Evolutionary conservation across 768 basidiomycete species (phyloP), one percentile per base, ranked within the genome.

Genomic region (Termitomyces sp.): DNA sequence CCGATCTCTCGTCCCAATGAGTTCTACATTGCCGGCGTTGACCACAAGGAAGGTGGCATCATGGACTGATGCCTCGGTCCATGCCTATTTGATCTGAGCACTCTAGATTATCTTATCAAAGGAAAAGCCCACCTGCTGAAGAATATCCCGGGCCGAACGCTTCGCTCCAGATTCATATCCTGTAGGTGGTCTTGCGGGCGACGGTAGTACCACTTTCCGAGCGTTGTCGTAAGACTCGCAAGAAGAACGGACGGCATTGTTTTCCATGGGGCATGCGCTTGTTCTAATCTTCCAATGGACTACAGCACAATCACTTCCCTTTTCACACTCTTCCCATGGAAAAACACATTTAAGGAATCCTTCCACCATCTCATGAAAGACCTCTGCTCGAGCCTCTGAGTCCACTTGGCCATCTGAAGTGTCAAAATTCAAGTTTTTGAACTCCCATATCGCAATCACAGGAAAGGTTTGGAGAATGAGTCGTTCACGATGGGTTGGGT

Each of bases 301-400:
- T 39, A 51, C 7, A 0, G n/a, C 27, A 4, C 46, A 55, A 3
- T 55, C 25, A 2, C n/a, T 5, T 39, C 46, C 46, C 23, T 40
- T 27, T 43, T 55, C 54, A 5, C 54, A 55, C 8, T 12, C 44
- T 55, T 21, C 46, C 54, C 54, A 55, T 12, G 46, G 46, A 34
- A 55, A 55, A 5, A 21, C 5, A 3, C 46, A 21, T 17, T 25
- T n/a, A 3, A 41, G 28, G 32, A 47, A 55, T 28, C 25, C 34
- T 17, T 48, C 32, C 11, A 41, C 28, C 23, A 55, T 48, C 11
- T 41, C 44, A 40, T 30, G 2, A 28, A 55, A 48, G 11, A 35
- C 25, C 17, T 30, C 8, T 27, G 41, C 28, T 34, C 34, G 41
- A 16, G 7, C 28, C 28, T 23, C 3, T 1, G n/a, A 4, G 19